Conservation (phyloP, 768 basidiomycete species). For the Suillus paluster region DNA sequence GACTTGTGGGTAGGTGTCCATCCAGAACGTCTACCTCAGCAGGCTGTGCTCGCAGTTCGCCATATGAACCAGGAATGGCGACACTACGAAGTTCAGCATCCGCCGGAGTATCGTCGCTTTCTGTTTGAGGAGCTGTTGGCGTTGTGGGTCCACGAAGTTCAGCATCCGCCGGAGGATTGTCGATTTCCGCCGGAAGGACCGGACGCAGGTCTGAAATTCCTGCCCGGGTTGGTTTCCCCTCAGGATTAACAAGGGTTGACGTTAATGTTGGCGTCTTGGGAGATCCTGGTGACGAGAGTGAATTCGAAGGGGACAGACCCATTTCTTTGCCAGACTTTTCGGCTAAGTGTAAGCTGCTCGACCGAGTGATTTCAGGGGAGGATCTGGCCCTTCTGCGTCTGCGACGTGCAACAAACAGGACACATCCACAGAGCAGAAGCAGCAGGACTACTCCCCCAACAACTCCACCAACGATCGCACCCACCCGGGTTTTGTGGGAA, state of each 20-base stretch:
- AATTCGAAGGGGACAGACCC: constrained; percentile 2
- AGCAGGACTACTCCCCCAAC: constrained; percentile 21
- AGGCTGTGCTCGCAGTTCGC: neutral
- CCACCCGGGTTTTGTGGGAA: constrained; percentile 12
- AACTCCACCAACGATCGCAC: constrained; percentile 29
- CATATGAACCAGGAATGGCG: neutral
- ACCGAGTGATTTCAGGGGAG: constrained; percentile 1
- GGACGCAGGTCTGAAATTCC: neutral
- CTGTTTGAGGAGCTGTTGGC: too few species aligned
- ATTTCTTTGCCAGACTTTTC: constrained; percentile 4
- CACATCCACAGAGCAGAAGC: constrained; percentile 16
- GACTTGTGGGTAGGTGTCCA: neutral
- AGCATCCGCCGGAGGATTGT: neutral
- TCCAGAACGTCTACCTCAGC: neutral
- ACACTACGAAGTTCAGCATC: neutral
- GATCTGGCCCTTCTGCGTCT: constrained; percentile 10
- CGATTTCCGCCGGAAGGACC: neutral
- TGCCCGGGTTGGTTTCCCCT: neutral
- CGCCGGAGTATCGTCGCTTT: too few species aligned
- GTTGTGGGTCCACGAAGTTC: too few species aligned
- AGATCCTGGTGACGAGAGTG: neutral
- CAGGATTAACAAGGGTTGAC: neutral
- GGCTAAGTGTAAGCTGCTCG: neutral
- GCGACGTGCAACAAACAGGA: constrained; percentile 16
- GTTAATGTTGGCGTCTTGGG: neutral